Evolutionary conservation across 2,329 filamentous ascomycete genomes (phyloP), one percentile per base, ranked within the genome.

Genomic region (Apiospora sp.): DNA sequence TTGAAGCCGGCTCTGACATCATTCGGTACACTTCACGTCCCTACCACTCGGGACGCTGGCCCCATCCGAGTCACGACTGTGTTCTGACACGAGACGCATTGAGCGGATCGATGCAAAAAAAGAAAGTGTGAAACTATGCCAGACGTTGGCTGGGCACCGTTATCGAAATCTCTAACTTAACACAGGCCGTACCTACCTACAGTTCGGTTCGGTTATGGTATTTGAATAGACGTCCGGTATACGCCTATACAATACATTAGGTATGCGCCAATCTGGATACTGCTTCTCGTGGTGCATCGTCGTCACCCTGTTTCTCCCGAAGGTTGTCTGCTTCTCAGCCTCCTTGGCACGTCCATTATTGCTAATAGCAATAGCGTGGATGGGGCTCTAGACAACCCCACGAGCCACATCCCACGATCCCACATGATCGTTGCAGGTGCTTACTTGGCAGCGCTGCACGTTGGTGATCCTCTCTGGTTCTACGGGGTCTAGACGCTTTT

Each of bases 261-360:
- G 49, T 16, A n/a, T 58, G 51, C 27, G 7, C 27, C 27, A 16
- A 34, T 4, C 14, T 58, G 30, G 58, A n/a, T n/a, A n/a, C 19
- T 64, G 58, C 34, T 64, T 64, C 58, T 64, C 58, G 58, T 64
- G 34, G 58, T 64, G 58, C 58, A 64, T 64, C 58, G 58, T 24
- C 22, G 22, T 64, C 58, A 64, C 58, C 58, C 58, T 64, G 58
- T 64, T 64, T 64, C 34, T 64, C 12, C 58, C 58, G 58, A 64
- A 41, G 34, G 58, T 64, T 61, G 58, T 41, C 58, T 64, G 58
- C 58, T 34, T 41, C 58, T 64, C 34, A 61, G 54, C 54, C 58
- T 41, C 34, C 34, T 19, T 19, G 22, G 46, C 19, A 34, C 41
- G 34, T 64, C 30, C 34, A 13, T 41, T 41, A 41, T 37, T 64